These are phyloP conservation scores for Wallacemonas sp. DNA, from an alignment of 208 protist species.

Conservation along the genomic window DNA sequence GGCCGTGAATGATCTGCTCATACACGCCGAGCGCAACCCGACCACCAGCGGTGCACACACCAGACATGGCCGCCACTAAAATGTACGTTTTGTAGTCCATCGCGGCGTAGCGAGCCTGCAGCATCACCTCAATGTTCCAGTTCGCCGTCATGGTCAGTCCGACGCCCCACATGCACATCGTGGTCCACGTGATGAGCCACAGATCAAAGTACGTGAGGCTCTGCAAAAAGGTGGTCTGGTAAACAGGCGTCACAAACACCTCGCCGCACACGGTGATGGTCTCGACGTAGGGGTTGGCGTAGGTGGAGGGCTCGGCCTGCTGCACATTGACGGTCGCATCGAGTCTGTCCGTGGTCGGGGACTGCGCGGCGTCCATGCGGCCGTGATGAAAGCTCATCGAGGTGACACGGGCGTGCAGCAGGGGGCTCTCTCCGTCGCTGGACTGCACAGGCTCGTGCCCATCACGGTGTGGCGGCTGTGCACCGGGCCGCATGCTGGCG, in stretches of 20 bases:
- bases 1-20: conserved; percentile 26
- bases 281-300: conserved; percentile 39
- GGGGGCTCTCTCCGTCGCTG: too few species aligned
- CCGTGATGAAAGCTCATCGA: not conserved
- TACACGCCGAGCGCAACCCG: conserved; percentile 46
- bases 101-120: conserved; percentile 24
- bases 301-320: conserved; percentile 26
- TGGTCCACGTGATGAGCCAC: conserved; percentile 49
- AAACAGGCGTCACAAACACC: conserved; percentile 54
- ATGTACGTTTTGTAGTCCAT: conserved; percentile 51
- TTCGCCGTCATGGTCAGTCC: conserved; percentile 48
- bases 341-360: not conserved
- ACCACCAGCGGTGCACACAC: conserved; percentile 38
- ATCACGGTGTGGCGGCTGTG: too few species aligned
- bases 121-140: conserved; percentile 55
- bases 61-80: conserved; percentile 51
- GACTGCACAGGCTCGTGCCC: too few species aligned
- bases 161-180: conserved; percentile 51
- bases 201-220: conserved; percentile 60
- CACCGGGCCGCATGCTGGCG: too few species aligned
- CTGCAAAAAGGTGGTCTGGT: conserved; percentile 49
- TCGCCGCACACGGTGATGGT: conserved; percentile 51
- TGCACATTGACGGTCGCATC: not conserved
- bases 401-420: not conserved
- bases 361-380: not conserved